Conservation (phyloP, 345 rosid species). For the Xanthoceras sorbifolium region DNA sequence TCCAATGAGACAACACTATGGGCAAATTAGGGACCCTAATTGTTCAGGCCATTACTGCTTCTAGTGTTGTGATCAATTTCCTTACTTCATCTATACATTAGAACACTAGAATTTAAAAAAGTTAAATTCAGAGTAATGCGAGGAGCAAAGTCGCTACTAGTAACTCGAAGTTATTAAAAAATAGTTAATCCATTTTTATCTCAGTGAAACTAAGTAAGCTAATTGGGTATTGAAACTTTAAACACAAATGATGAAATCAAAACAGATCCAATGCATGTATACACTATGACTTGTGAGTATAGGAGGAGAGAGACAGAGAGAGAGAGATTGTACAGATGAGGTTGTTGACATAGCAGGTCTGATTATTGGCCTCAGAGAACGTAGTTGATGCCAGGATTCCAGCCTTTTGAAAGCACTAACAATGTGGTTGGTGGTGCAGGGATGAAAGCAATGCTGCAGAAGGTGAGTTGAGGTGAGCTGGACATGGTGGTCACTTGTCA, state of each 20-base stretch:
- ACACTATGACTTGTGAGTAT: not conserved
- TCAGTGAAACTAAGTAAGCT: not conserved
- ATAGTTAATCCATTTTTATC: not conserved
- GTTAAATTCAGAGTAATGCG: not conserved
- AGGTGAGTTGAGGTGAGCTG: constrained; percentile 12
- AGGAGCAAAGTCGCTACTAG: not conserved
- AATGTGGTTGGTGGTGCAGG: constrained; percentile 55
- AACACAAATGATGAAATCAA: too few species aligned
- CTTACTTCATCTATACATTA: not conserved
- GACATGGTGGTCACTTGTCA: constrained; percentile 7
- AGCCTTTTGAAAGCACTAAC: constrained; percentile 71
- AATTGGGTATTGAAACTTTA: not conserved
- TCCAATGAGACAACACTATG: not conserved
- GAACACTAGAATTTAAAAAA: not conserved
- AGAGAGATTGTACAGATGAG: constrained; percentile 51
- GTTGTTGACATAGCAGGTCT: constrained; percentile 71
- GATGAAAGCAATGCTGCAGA: constrained; percentile 15
- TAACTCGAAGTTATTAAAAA: not conserved
- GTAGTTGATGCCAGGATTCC: constrained; percentile 78
- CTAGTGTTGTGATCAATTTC: not conserved
- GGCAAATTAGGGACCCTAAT: not conserved
- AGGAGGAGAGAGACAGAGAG: constrained; percentile 12
- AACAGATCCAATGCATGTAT: constrained; percentile 4
- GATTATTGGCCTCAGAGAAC: constrained; percentile 70
- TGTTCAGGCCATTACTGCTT: too few species aligned